Evolutionary conservation across 768 basidiomycete species (phyloP).

Genomic region (Hypholoma fasciculare): DNA sequence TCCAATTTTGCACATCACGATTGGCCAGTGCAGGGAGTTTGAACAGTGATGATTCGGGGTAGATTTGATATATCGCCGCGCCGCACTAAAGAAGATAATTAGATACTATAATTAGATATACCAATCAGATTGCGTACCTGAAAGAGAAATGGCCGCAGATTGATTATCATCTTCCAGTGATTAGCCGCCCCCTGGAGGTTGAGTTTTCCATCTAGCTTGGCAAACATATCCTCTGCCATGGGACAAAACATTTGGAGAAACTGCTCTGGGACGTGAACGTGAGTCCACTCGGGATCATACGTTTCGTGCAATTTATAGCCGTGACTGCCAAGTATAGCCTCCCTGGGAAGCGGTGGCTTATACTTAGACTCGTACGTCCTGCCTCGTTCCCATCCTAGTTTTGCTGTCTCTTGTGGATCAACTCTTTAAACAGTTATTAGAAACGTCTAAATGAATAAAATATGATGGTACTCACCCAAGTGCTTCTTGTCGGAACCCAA

Average conservation of each 20-base stretch:
- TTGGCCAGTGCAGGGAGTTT: slow-evolving; percentile 24
- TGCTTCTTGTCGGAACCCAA: slow-evolving; percentile 24
- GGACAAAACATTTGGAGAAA: slow-evolving; percentile 26
- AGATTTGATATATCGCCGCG: slow-evolving; percentile 22
- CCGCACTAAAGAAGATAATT: slow-evolving; percentile 15
- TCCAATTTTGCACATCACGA: slow-evolving; percentile 24
- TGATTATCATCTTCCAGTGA: slow-evolving; percentile 26
- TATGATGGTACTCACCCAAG: slow-evolving; percentile 18
- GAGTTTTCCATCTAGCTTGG: slow-evolving; percentile 13
- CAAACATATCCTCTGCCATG: slow-evolving; percentile 24
- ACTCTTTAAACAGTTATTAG: slow-evolving; percentile 12
- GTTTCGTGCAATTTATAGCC: slow-evolving; percentile 21
- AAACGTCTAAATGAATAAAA: neutral
- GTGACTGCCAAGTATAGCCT: slow-evolving; percentile 26
- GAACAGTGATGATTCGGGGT: slow-evolving; percentile 24
- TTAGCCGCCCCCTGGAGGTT: slow-evolving; percentile 22
- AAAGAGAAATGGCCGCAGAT: slow-evolving; percentile 19
- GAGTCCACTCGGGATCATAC: slow-evolving; percentile 25
- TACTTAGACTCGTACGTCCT: slow-evolving; percentile 24
- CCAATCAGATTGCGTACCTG: slow-evolving; percentile 11
- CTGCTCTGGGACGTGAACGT: slow-evolving; percentile 21
- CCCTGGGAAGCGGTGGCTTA: slow-evolving; percentile 23
- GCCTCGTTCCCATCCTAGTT: slow-evolving; percentile 24
- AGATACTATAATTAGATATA: neutral
- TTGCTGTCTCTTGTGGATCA: slow-evolving; percentile 17